These are phyloP conservation scores for Wallacemonas rigidus DNA, from an alignment of 208 protist species.

Conservation along the genomic window DNA sequence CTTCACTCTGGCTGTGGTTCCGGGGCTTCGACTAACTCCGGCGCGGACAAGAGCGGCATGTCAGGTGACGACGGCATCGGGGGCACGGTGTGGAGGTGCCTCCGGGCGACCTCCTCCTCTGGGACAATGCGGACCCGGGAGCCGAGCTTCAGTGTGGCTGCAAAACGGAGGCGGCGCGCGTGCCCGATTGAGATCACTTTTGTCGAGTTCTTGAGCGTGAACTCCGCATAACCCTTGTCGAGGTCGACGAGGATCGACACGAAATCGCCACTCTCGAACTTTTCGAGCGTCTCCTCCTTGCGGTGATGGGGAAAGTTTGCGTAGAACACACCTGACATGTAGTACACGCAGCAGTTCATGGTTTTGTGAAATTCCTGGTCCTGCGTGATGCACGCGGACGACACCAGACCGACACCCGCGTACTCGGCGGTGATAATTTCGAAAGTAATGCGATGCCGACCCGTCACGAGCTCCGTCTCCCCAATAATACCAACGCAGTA, in stretches of 20 bases:
- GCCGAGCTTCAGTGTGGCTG: constrained; percentile 79
- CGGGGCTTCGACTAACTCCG: too few species aligned
- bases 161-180: constrained; percentile 75
- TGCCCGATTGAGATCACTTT: constrained; percentile 80
- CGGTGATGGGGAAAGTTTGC: constrained; percentile 87
- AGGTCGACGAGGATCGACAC: constrained; percentile 83
- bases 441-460: constrained; percentile 82
- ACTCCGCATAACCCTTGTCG: constrained; percentile 81
- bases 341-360: constrained; percentile 88
- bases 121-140: constrained; percentile 79
- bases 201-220: constrained; percentile 65
- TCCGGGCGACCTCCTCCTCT: constrained; percentile 44
- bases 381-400: constrained; percentile 67
- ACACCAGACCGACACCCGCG: constrained; percentile 89
- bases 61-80: too few species aligned
- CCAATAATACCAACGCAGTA: constrained; percentile 85
- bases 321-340: constrained; percentile 94
- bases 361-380: constrained; percentile 92
- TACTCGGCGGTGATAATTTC: constrained; percentile 79
- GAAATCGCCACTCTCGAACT: constrained; percentile 71
- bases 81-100: neutral
- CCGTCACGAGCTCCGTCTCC: constrained; percentile 74
- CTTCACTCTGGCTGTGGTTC: too few species aligned
- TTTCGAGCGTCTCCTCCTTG: constrained; percentile 86
- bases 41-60: too few species aligned